Percentiles rank a stretch among this genome's conserved stretches.
Conservation (phyloP, 495 filamentous ascomycete species). For the Penicillium salamii region DNA sequence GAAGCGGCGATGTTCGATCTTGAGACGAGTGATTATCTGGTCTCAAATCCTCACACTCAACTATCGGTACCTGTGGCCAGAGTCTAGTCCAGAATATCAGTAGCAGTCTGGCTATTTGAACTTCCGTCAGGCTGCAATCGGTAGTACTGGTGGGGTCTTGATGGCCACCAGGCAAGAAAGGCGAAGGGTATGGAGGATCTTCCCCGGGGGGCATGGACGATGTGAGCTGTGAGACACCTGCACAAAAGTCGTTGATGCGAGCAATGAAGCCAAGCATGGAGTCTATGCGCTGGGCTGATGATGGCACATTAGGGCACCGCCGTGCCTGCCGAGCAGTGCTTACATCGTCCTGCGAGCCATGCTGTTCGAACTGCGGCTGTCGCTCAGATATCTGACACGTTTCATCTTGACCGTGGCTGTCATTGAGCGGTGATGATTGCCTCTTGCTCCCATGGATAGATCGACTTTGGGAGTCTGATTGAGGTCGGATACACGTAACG, state of each 20-base stretch:
- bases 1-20: slow-evolving; percentile 12
- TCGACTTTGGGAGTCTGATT: not conserved
- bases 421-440: not conserved
- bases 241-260: slow-evolving; percentile 29
- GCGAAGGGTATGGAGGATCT: slow-evolving; percentile 14
- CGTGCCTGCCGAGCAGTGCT: not conserved
- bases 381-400: not conserved
- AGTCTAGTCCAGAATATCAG: slow-evolving; percentile 23
- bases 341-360: not conserved
- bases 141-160: slow-evolving; percentile 3
- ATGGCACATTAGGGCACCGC: slow-evolving; percentile 1
- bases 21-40: not conserved
- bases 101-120: slow-evolving; percentile 18
- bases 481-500: slow-evolving; percentile 15
- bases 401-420: not conserved
- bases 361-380: slow-evolving; percentile 1
- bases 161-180: slow-evolving; percentile 6
- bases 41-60: slow-evolving; percentile 9
- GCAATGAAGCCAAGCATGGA: slow-evolving; percentile 30
- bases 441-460: not conserved
- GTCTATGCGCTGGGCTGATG: slow-evolving; percentile 17
- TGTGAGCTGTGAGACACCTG: slow-evolving; percentile 20
- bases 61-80: slow-evolving; percentile 17
- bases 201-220: slow-evolving; percentile 7
- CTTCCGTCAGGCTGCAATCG: slow-evolving; percentile 16